These are phyloP conservation scores for Penicillium simplicissimum DNA, from an alignment of 495 filamentous ascomycete species.

Conservation along the genomic window DNA sequence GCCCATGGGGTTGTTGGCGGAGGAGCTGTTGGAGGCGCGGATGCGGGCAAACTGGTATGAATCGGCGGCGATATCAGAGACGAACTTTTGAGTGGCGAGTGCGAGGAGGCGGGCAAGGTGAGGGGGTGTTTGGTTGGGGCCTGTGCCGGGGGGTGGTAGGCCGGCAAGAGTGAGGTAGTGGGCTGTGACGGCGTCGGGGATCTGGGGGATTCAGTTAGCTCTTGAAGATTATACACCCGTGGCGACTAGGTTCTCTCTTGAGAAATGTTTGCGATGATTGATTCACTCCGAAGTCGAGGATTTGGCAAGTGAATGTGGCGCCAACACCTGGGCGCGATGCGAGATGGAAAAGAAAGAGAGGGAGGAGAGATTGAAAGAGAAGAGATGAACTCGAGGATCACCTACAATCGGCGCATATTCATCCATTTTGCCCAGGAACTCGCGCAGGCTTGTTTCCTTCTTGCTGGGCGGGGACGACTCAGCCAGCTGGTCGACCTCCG, in stretches of 20 bases:
- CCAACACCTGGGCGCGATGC: neutral
- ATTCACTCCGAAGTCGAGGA: neutral
- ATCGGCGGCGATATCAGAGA: constrained; percentile 95
- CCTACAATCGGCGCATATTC: constrained; percentile 96
- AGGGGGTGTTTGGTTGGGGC: constrained; percentile 76
- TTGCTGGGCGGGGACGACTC: constrained; percentile 61
- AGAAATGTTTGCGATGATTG: neutral
- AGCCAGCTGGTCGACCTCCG: constrained; percentile 33
- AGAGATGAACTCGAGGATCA: constrained; percentile 13
- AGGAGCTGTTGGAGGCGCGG: constrained; percentile 82
- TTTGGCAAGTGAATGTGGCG: neutral
- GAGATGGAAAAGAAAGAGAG: neutral
- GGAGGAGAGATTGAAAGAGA: neutral
- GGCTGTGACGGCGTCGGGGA: constrained; percentile 94
- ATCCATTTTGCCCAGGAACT: constrained; percentile 95
- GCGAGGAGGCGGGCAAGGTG: constrained; percentile 91
- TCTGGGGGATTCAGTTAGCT: constrained; percentile 55
- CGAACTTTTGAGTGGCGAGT: constrained; percentile 95
- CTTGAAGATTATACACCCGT: neutral
- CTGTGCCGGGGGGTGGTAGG: constrained; percentile 81
- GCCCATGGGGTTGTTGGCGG: constrained; percentile 82
- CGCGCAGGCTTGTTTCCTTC: constrained; percentile 87
- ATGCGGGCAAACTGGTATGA: constrained; percentile 97
- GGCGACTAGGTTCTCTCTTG: neutral
- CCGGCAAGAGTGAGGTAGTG: constrained; percentile 97